Percentiles rank a stretch among this genome's conserved stretches.
These are phyloP conservation scores for Arachis stenosperma DNA, from an alignment of 306 rosid genomes.

Conservation along the genomic window DNA sequence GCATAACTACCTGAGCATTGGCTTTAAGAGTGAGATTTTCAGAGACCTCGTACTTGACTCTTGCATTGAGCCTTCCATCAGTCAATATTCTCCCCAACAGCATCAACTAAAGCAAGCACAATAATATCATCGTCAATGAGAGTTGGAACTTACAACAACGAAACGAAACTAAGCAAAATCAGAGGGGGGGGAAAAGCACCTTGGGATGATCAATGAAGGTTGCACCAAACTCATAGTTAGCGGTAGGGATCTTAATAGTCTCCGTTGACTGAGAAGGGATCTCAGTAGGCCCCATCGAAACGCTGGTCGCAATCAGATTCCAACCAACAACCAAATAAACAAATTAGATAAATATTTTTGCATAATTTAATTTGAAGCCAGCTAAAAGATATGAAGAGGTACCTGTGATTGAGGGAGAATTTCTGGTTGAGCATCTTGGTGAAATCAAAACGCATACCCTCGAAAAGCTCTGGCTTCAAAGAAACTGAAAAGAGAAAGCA, in stretches of 20 bases:
- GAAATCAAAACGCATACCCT: constrained; percentile 95
- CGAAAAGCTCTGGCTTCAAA: constrained; percentile 93
- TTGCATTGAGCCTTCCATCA: constrained; percentile 91
- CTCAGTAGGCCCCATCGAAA: constrained; percentile 89
- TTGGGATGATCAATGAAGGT: constrained; percentile 92
- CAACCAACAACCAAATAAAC: background rate
- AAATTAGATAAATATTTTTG: background rate
- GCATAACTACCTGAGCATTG: constrained; percentile 76
- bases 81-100: constrained; percentile 88
- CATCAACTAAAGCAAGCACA: constrained; percentile 63
- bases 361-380: too few species aligned
- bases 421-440: constrained; percentile 87
- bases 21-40: constrained; percentile 85
- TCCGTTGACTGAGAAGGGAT: constrained; percentile 89
- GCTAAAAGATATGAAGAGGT: background rate
- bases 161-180: too few species aligned
- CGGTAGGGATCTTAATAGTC: constrained; percentile 82
- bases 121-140: background rate
- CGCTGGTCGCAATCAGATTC: constrained; percentile 47
- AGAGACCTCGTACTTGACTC: constrained; percentile 77
- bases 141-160: too few species aligned
- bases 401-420: constrained; percentile 98
- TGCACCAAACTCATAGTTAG: constrained; percentile 95
- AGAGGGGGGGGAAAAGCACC: constrained; percentile 39
- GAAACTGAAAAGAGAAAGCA: constrained; percentile 61